These are phyloP conservation scores for Glycine soja DNA, from an alignment of 306 rosid species.

Conservation along the genomic window DNA sequence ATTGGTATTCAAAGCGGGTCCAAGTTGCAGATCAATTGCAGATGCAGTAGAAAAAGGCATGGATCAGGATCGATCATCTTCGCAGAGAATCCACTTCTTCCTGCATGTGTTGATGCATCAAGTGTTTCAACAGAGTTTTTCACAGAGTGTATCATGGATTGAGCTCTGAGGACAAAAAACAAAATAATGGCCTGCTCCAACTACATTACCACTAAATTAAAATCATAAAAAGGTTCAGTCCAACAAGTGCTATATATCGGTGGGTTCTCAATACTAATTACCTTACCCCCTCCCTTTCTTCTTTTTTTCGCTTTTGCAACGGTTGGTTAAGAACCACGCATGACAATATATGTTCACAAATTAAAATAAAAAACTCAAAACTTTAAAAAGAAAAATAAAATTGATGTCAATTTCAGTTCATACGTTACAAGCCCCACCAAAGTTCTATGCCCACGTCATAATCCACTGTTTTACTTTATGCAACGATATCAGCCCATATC, in stretches of 20 bases:
- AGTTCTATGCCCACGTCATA: conserved; percentile 31
- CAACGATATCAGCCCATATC: conserved; percentile 22
- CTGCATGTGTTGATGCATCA: conserved; percentile 31
- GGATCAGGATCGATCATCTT: conserved; percentile 30
- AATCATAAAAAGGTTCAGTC: conserved; percentile 15
- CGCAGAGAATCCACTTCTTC: conserved; percentile 19
- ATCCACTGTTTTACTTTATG: conserved; percentile 42
- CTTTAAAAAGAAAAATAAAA: background rate
- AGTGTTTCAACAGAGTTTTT: conserved; percentile 16
- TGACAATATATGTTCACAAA: conserved; percentile 32
- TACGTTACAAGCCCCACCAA: conserved; percentile 33
- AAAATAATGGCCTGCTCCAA: conserved; percentile 51
- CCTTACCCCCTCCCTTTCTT: conserved; percentile 11
- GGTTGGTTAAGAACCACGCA: conserved; percentile 40
- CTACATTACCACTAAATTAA: conserved; percentile 43
- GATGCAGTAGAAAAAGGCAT: conserved; percentile 35
- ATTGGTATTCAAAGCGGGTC: conserved; percentile 28
- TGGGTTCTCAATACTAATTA: conserved; percentile 54
- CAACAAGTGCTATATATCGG: conserved; percentile 35
- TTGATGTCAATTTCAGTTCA: conserved; percentile 32
- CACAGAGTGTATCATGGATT: conserved; percentile 32
- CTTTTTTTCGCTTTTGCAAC: conserved; percentile 43
- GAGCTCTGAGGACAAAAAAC: background rate
- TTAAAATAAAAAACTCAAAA: background rate
- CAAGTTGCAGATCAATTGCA: conserved; percentile 32